These are phyloP conservation scores for Candida incommunis DNA, from an alignment of 805 yeast species.

Conservation along the genomic window DNA sequence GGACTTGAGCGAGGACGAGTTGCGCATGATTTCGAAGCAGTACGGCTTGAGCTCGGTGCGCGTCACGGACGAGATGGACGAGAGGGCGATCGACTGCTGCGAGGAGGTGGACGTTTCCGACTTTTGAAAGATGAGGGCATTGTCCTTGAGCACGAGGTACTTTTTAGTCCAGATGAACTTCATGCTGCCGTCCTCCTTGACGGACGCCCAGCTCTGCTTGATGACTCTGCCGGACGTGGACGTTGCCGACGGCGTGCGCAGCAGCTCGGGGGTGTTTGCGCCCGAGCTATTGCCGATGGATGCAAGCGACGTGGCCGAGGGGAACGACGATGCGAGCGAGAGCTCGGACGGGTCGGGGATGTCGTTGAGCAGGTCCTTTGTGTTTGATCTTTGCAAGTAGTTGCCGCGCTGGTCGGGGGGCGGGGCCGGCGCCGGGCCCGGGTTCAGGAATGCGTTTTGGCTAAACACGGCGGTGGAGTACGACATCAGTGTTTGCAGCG, in stretches of 20 bases:
- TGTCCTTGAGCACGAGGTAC: constrained; percentile 63
- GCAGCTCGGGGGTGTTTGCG: constrained; percentile 17
- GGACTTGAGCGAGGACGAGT: constrained; percentile 33
- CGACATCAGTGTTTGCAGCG: too few relatives aligned
- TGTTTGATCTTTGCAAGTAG: background rate
- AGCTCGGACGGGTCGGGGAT: background rate
- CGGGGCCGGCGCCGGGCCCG: constrained; percentile 44
- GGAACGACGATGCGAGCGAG: background rate
- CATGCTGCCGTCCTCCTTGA: constrained; percentile 77
- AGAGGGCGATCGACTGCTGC: constrained; percentile 33
- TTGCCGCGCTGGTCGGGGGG: constrained; percentile 17
- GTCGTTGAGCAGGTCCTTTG: background rate
- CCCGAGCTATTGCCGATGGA: background rate
- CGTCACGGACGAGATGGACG: constrained; percentile 47
- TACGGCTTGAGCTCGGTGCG: constrained; percentile 60
- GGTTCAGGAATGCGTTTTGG: constrained; percentile 34
- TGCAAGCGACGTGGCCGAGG: background rate
- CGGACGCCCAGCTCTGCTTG: constrained; percentile 74
- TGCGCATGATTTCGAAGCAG: constrained; percentile 58
- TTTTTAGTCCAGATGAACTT: constrained; percentile 89
- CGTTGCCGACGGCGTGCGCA: constrained; percentile 13
- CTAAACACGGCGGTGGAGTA: constrained; percentile 30
- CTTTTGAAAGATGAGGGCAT: constrained; percentile 61
- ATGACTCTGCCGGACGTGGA: constrained; percentile 19
- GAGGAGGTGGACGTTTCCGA: constrained; percentile 30